Evolutionary conservation across 257 asterid species (phyloP), one percentile per base, ranked within the genome.

Genomic region (Solanum chilense): DNA sequence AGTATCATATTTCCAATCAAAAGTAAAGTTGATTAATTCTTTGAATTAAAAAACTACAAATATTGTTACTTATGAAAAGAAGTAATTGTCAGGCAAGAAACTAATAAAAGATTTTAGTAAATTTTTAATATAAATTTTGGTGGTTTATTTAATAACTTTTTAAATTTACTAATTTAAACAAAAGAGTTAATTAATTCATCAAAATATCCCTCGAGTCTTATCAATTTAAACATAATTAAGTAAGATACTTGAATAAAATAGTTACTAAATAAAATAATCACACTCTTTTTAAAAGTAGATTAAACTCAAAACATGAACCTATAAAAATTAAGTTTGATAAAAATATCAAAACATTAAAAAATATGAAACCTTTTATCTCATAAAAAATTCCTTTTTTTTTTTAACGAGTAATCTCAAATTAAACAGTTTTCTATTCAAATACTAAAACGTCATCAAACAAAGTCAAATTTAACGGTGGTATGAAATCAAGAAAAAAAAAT

Each of bases 391-490:
- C 2, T 73, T 66, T 4, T 0, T 3, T 0, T 15, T 5, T 33
- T 71, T 18, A 33, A 33, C 5, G 0, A 18, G 7, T 18, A 7
- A 33, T 4, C 12, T 71, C 2, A 2, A 35, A 8, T 62, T n/a
- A 62, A 11, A n/a, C 0, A 62, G 1, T 11, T 3, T 62, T 2
- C 3, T 10, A 23, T 11, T 1, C 14, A 62, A 0, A 3, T 58
- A 0, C 20, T 1, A 21, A 20, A 58, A 58, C 6, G 0, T 56
- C 0, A n/a, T 56, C 1, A 56, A 0, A 2, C 5, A 1, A 56
- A 56, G 25, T 20, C 25, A 60, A 39, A 74, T 74, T 11, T 74
- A 2, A 11, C 1, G 1, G 5, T 21, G 3, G 4, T 37, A n/a
- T 11, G 11, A 74, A 74, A 39, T 0, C 3, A 21, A 37, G 31